Conservation (phyloP, 2,329 filamentous ascomycete species). For the Ophiognomonia clavigignenti-juglandacearum region DNA sequence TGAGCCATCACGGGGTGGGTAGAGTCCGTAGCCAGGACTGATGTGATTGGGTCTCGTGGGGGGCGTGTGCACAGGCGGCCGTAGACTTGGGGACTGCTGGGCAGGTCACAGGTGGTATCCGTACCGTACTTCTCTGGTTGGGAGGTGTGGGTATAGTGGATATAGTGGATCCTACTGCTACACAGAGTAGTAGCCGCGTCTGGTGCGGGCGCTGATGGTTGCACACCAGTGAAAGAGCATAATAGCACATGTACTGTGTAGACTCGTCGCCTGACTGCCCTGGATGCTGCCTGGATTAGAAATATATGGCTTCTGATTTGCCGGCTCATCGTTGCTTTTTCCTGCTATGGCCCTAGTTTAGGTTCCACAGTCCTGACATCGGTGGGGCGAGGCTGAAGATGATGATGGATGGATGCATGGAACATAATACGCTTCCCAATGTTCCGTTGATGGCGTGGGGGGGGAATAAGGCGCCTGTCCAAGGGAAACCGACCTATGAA, state of each 20-base stretch:
- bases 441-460: no score
- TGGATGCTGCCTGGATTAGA: conserved; percentile 7
- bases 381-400: no score
- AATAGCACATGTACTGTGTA: not conserved
- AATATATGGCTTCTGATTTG: conserved; percentile 15
- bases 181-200: not conserved
- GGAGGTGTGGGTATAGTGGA: not conserved
- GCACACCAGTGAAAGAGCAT: no score
- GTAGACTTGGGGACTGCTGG: no score
- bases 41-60: not conserved
- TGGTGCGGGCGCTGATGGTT: not conserved
- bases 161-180: no score
- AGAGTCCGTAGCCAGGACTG: no score
- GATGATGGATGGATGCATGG: no score
- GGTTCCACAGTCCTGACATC: no score
- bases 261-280: not conserved
- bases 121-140: no score
- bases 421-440: no score
- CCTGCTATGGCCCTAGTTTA: not conserved
- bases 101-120: no score
- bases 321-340: not conserved
- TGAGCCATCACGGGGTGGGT: not conserved
- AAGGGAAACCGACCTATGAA: conserved; percentile 12
- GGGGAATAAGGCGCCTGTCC: no score
- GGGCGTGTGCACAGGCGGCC: conserved; percentile 4